These are phyloP conservation scores for Barnettozyma populi DNA, from an alignment of 805 yeast species.

Conservation along the genomic window DNA sequence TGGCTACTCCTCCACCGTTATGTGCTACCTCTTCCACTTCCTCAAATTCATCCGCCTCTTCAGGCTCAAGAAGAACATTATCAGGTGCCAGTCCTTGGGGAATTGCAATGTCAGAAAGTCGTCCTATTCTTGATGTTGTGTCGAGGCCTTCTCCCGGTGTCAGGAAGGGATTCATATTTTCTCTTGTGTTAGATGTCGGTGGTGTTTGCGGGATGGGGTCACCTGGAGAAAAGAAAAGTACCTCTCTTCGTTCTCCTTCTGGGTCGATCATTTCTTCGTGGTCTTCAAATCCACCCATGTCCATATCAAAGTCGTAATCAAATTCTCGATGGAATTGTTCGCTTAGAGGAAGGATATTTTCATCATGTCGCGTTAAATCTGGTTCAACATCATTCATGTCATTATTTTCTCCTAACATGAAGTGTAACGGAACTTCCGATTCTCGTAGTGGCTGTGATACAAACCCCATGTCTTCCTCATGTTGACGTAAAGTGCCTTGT, in stretches of 20 bases:
- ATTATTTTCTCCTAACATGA: not conserved
- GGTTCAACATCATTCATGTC: not conserved
- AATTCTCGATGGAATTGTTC: not conserved
- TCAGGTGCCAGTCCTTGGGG: slow-evolving; percentile 25
- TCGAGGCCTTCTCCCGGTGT: not conserved
- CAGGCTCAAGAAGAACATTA: slow-evolving; percentile 1
- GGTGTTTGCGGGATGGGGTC: not conserved
- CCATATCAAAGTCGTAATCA: not conserved
- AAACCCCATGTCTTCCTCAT: not conserved
- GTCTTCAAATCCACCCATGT: not conserved
- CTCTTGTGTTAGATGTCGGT: not conserved
- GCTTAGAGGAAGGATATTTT: not conserved
- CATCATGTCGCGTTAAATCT: not conserved
- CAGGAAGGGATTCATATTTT: not conserved
- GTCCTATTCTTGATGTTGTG: not conserved
- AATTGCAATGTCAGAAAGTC: slow-evolving; percentile 22
- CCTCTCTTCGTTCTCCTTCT: not conserved
- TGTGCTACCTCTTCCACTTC: not conserved
- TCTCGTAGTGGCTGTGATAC: not conserved
- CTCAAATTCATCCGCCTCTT: not conserved
- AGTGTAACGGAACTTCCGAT: not conserved
- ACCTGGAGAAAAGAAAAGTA: not conserved
- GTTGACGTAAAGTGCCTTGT: not conserved
- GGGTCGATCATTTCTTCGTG: not conserved
- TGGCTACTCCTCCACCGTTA: not conserved